Base-by-base conservation (phyloP, 495 filamentous ascomycete genomes). In the Cryomyces minteri region DNA sequence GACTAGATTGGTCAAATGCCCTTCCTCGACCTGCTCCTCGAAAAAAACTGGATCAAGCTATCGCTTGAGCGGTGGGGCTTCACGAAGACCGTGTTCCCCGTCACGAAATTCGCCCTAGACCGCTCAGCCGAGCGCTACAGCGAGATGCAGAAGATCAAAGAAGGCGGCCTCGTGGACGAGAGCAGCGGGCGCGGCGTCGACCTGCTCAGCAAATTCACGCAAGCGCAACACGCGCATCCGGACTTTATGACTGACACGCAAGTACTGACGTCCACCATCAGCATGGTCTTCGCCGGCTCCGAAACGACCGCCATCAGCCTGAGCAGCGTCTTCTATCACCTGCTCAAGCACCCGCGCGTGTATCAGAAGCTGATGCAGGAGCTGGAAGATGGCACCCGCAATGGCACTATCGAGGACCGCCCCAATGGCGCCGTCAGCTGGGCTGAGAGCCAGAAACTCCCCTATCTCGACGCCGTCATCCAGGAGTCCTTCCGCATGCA, bases 401-500 rank as follows among this genome's bases (percentile, higher is more conserved):
- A 58, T 32, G 63, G 65, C 14, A 54, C 34, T 9, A 62, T 65
- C 37, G 46, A 54, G 11, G 36, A 54, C 11, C 51, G 51, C 9
- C 44, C 43, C 1, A 51, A 53, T 43, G 58, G 46, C 45, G 49
- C 59, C 9, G 53, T 71, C 32, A 59, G 62, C 4, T 72, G 67
- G 57, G 52, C 55, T 7, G 67, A 71, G 48, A 56, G 56, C 0
- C 58, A 64, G 41, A 59, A 62, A 39, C 58, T 82, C 7, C 63
- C 56, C 1, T 85, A 84, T 51, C 69, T 84, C 9, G 74, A 77
- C 45, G 76, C 79, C 4, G 71, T 72, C 33, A 70, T 85, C 51
- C 78, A 82, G 58, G 82, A 87, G 58, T 64, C 73, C 0, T 71
- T 83, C 57, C 68, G 80, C 4, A 43, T 84, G 12, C 73, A 82